Evolutionary conservation across 1,284 basidiomycete species (phyloP).

Genomic region (Rhizopogon hawkerae): DNA sequence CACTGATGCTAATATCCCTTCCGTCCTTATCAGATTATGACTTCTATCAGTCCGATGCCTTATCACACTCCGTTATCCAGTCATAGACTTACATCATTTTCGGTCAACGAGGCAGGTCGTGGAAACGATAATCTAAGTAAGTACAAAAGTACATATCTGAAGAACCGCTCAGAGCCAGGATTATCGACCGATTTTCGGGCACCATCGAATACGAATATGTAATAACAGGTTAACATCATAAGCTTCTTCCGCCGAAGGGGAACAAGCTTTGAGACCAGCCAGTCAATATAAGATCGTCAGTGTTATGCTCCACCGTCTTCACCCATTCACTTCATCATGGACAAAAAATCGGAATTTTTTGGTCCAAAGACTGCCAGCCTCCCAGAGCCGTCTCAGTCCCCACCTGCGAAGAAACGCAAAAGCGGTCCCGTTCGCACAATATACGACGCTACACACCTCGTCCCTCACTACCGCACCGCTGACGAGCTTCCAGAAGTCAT

Average conservation of each 20-base stretch:
- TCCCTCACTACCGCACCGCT: slow-evolving; percentile 55
- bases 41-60: slow-evolving; percentile 21
- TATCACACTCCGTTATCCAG: slow-evolving; percentile 10
- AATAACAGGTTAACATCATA: too few relatives aligned
- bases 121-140: too few relatives aligned
- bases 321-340: neutral
- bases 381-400: neutral
- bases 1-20: neutral
- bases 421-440: slow-evolving; percentile 29
- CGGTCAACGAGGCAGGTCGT: too few relatives aligned
- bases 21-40: slow-evolving; percentile 20
- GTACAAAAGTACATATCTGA: too few relatives aligned
- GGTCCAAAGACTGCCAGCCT: slow-evolving; percentile 2
- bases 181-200: too few relatives aligned
- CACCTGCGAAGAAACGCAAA: slow-evolving; percentile 29
- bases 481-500: slow-evolving; percentile 68
- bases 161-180: too few relatives aligned
- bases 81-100: neutral
- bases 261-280: too few relatives aligned
- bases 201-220: too few relatives aligned
- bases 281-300: too few relatives aligned
- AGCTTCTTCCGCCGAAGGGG: too few relatives aligned
- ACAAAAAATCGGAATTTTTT: slow-evolving; percentile 26
- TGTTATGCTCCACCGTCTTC: too few relatives aligned
- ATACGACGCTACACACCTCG: slow-evolving; percentile 64